phyloP scores from a whole-genome alignment of 2,329 filamentous ascomycete genomes.

The Mycosphaerella arachidis region DNA sequence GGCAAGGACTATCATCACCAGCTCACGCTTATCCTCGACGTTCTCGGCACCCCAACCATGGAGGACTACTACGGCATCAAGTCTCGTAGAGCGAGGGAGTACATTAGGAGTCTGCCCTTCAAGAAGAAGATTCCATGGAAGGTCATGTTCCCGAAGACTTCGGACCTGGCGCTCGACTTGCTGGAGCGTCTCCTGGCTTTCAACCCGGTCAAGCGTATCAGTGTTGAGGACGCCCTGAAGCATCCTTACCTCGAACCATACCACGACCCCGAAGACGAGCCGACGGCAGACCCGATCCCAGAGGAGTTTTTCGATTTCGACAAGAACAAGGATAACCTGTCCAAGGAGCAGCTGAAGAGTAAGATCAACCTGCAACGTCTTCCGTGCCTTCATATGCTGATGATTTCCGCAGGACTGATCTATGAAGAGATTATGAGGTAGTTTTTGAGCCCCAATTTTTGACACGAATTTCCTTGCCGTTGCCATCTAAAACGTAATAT shows the following conservation, averaged over 20 bases:
- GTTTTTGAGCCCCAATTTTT: constrained; percentile 16
- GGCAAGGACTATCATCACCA: constrained; percentile 99
- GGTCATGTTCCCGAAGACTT: constrained; percentile 97
- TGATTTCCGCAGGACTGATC: constrained; percentile 62
- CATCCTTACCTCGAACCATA: constrained; percentile 98
- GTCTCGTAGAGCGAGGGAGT: constrained; percentile 91
- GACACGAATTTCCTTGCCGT: constrained; percentile 11
- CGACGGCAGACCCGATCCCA: constrained; percentile 90
- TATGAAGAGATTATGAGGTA: constrained; percentile 92
- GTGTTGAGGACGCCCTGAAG: constrained; percentile 92
- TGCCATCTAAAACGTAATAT: constrained; percentile 13
- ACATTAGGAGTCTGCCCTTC: constrained; percentile 95
- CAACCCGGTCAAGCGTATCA: constrained; percentile 98
- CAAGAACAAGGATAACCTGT: constrained; percentile 98
- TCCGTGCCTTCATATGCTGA: not conserved
- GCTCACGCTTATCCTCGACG: constrained; percentile 91
- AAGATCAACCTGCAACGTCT: constrained; percentile 26
- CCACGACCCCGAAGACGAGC: constrained; percentile 97
- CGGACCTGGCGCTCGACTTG: constrained; percentile 88
- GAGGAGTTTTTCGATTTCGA: constrained; percentile 99
- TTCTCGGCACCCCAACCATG: constrained; percentile 97
- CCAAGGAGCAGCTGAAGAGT: constrained; percentile 97
- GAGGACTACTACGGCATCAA: constrained; percentile 99
- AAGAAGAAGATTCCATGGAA: constrained; percentile 99
- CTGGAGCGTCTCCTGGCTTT: constrained; percentile 95